Base-by-base conservation (phyloP, 176 grass and related monocot species). In the Oryza brachyantha region DNA sequence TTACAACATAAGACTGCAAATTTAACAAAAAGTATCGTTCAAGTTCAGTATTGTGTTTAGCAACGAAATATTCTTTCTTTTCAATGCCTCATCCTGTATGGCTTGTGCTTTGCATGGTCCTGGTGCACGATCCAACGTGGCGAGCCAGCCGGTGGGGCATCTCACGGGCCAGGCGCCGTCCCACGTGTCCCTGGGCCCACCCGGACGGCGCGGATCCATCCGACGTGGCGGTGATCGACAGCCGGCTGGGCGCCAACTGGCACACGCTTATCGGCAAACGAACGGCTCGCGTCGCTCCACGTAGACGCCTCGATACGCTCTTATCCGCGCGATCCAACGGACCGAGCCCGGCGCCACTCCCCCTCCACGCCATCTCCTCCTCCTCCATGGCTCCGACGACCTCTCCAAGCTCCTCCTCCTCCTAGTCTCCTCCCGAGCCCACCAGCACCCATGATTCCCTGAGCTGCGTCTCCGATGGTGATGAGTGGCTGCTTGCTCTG, bases 271-370 rank as follows among this genome's bases (percentile, higher is more conserved):
- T 88, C 90, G 72, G 62, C 10, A 72, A 79, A 88, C 50, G 46
- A 85, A 88, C 82, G 90, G 79, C 50, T 45, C 3, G 17, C 25
- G 21, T 57, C 29, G 14, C 32, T 65, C 70, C 86, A 86, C 83
- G 83, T 86, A 84, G 76, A 63, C 10, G 60, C 46, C 69, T 66
- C 67, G 79, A 88, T 92, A 64, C 69, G 64, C 46, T 83, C 82
- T 85, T 92, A 92, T 84, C 82, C 83, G 78, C 82, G 69, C 79
- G 86, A 91, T 91, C 90, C 82, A 59, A 88, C 90, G 85, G 90
- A 88, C 77, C 52, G 42, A 35, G 65, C 70, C 82, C 41, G 1
- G 41, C 40, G 38, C 76, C 16, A 70, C 64, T 83, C 55, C 66
- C 37, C 27, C 45, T 16, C 32, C 55, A 64, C 4, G 1, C 10